A percentile compares a stretch with the other conserved stretches of the same genome.
Evolutionary conservation across 2,329 filamentous ascomycete genomes (phyloP).

Genomic region (Cladosporium sp.): DNA sequence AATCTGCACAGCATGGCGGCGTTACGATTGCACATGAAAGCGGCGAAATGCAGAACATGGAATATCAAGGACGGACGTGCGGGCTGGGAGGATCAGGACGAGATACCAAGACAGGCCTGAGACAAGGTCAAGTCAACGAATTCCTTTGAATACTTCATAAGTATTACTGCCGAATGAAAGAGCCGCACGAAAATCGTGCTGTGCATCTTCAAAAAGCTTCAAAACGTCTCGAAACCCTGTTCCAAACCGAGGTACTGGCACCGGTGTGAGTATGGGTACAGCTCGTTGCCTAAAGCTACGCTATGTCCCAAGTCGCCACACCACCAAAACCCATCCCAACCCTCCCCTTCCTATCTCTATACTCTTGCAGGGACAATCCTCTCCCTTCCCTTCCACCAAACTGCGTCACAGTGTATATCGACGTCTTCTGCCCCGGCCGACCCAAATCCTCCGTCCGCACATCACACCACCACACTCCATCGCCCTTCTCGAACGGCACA

Average conservation of each 20-base stretch:
- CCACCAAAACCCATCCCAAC: slow-evolving; percentile 45
- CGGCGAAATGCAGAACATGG: not conserved
- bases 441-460: slow-evolving; percentile 60
- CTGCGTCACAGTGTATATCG: slow-evolving; percentile 55
- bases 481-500: slow-evolving; percentile 63
- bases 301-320: slow-evolving; percentile 45
- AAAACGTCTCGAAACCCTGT: not conserved
- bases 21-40: not conserved
- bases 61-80: no score
- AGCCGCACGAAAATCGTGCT: not conserved
- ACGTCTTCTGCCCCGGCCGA: slow-evolving; percentile 59
- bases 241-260: no score
- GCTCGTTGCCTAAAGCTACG: no score
- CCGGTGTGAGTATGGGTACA: no score
- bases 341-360: slow-evolving; percentile 41
- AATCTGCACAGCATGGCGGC: no score
- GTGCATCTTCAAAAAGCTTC: not conserved
- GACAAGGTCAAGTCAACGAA: not conserved
- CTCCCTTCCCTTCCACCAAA: slow-evolving; percentile 47
- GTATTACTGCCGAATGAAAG: slow-evolving; percentile 11
- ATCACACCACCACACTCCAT: slow-evolving; percentile 79
- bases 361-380: slow-evolving; percentile 46
- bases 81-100: not conserved
- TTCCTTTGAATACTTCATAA: slow-evolving; percentile 12
- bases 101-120: not conserved